Conservation (phyloP, 73 alveolate genomes). For the Paramecium caudatum region DNA sequence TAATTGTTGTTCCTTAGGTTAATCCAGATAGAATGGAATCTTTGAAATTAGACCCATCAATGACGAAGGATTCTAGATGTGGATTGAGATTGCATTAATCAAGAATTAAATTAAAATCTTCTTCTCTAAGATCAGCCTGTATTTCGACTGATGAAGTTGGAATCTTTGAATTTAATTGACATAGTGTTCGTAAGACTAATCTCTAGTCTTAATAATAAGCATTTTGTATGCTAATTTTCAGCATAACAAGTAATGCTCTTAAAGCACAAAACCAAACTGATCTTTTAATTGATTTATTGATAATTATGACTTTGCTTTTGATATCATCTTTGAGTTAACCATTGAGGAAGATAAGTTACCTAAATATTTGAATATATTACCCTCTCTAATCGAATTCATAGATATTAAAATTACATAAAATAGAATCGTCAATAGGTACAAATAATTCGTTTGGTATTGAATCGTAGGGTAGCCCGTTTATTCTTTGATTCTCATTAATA, state of each 20-base stretch:
- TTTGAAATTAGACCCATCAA: conserved; percentile 24
- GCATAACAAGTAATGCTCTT: neutral
- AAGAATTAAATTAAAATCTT: conserved; percentile 45
- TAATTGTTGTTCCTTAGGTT: neutral
- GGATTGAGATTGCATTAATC: conserved; percentile 60
- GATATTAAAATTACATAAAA: neutral
- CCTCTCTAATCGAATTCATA: conserved; percentile 34
- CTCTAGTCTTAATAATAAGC: conserved; percentile 31
- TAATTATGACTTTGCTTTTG: neutral
- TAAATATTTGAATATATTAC: neutral
- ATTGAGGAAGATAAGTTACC: conserved; percentile 14
- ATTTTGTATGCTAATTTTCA: neutral
- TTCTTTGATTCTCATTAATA: conserved; percentile 43
- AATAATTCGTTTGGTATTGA: neutral
- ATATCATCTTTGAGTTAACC: neutral
- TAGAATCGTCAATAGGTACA: neutral
- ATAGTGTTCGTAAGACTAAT: conserved; percentile 10
- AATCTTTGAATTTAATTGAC: conserved; percentile 10
- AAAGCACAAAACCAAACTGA: conserved; percentile 32
- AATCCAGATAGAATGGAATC: conserved; percentile 35
- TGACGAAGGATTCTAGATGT: neutral
- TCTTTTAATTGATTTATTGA: neutral
- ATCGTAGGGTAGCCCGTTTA: neutral
- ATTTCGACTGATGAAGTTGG: conserved; percentile 20
- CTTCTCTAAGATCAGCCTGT: conserved; percentile 53